A percentile compares a stretch with the other conserved stretches of the same genome.
These are phyloP conservation scores for Kwoniella botswanensis DNA, from an alignment of 768 basidiomycete genomes.

Conservation along the genomic window DNA sequence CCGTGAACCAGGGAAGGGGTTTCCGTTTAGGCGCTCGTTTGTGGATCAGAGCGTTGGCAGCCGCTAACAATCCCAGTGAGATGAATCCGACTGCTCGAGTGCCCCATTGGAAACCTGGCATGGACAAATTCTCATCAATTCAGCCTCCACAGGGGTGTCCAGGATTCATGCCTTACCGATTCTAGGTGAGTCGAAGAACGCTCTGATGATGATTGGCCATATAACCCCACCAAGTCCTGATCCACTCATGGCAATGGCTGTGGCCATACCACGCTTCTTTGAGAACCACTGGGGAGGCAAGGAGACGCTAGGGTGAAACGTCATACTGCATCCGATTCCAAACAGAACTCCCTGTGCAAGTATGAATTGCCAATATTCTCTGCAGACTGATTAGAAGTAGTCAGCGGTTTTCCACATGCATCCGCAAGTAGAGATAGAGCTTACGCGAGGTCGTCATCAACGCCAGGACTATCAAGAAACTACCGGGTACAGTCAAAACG, in stretches of 20 bases:
- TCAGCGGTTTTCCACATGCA: neutral
- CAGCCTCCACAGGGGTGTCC: neutral
- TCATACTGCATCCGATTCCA: constrained; percentile 7
- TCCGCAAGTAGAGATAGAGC: neutral
- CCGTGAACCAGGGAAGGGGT: neutral
- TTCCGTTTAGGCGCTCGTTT: neutral
- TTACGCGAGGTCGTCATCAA: constrained; percentile 9
- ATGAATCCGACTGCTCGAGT: constrained; percentile 7
- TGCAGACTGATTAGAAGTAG: constrained; percentile 1
- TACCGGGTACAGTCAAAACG: constrained; percentile 4
- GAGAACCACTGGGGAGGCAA: constrained; percentile 11
- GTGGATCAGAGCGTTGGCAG: constrained; percentile 1
- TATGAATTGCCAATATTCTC: constrained; percentile 17
- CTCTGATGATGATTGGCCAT: constrained; percentile 11
- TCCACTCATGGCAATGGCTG: constrained; percentile 1
- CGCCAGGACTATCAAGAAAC: constrained; percentile 1
- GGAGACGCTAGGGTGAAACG: constrained; percentile 4
- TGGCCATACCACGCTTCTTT: neutral
- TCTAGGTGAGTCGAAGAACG: neutral
- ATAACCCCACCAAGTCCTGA: constrained; percentile 2
- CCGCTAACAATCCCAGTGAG: constrained; percentile 2
- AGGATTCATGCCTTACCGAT: neutral
- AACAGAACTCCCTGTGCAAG: constrained; percentile 21
- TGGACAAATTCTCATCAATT: no score
- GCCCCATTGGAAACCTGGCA: constrained; percentile 10